Evolutionary conservation across 176 grass and related monocot species (phyloP), one percentile per base, ranked within the genome.

Genomic region (Lolium perenne): DNA sequence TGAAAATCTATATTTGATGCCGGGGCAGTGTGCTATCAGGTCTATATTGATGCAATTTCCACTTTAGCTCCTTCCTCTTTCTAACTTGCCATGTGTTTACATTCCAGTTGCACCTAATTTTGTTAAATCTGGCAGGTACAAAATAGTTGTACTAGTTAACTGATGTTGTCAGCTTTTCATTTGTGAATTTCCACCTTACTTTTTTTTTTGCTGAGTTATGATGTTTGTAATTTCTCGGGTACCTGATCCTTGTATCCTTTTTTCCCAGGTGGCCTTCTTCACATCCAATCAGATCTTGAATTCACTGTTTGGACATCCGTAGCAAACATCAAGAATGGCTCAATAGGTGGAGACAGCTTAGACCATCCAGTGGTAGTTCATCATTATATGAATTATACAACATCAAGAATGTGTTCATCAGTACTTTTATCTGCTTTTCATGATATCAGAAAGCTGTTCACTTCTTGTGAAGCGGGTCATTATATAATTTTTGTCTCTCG

Each of bases 261-360:
- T 80, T 56, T 8, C 15, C 55, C 77, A 81, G 82, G 53, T 81
- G 66, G 45, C 47, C n/a, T 53, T 82, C 74, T 45, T 80, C 58
- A 50, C 49, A 75, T 55, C 56, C 21, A 40, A 55, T 15, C 6
- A 47, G 56, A 47, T 68, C 17, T n/a, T 65, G 67, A 64, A 80
- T 74, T 35, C 32, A 56, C 49, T 83, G n/a, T 80, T 74, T 84
- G 3, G 65, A 89, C 64, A 61, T 79, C 4, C 60, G 29, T 65
- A 70, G 18, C 58, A 82, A 55, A 23, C 49, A 71, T 71, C 63
- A 70, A 38, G 63, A 21, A 16, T 40, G 41, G 38, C 70, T 14
- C 77, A 26, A 58, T 38, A 77, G 59, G 59, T 78, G 61, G 25
- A 69, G 25, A 21, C 38, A 47, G 8, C 41, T 38, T 58, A 67